Evolutionary conservation across 225 moss, liverwort and hornwort species (phyloP).

Genomic region (Pleurozium schreberi): DNA sequence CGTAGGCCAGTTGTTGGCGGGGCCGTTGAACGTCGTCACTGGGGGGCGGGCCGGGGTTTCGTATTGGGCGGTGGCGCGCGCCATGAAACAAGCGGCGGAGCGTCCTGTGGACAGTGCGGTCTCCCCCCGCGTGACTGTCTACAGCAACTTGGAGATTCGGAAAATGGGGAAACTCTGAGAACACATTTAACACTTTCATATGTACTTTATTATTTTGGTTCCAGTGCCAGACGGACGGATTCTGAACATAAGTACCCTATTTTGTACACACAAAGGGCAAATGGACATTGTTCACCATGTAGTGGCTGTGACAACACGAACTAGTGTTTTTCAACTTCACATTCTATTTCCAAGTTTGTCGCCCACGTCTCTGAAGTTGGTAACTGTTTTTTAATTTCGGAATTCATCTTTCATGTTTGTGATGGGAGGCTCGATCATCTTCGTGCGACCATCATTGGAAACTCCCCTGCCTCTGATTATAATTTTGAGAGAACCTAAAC

Average conservation of each 20-base stretch:
- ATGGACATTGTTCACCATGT: neutral
- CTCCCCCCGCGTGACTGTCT: neutral
- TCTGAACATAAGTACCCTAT: neutral
- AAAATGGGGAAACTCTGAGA: neutral
- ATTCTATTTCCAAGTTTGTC: neutral
- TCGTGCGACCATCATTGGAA: neutral
- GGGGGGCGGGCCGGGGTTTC: neutral
- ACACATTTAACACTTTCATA: too few species aligned
- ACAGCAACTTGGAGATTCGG: neutral
- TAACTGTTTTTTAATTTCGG: too few species aligned
- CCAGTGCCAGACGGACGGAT: neutral
- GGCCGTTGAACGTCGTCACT: neutral
- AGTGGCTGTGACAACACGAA: neutral
- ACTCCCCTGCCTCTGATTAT: neutral
- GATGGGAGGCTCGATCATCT: neutral
- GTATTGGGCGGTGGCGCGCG: neutral
- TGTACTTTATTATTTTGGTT: too few species aligned
- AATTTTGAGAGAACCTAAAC: too few species aligned
- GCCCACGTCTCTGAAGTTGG: neutral
- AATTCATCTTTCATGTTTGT: neutral
- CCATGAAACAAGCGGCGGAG: neutral
- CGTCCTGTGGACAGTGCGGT: neutral
- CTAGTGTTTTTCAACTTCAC: neutral
- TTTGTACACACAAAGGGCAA: neutral
- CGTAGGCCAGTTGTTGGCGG: neutral